These are phyloP conservation scores for Tulasnella sp. DNA, from an alignment of 768 basidiomycete species.

Conservation along the genomic window DNA sequence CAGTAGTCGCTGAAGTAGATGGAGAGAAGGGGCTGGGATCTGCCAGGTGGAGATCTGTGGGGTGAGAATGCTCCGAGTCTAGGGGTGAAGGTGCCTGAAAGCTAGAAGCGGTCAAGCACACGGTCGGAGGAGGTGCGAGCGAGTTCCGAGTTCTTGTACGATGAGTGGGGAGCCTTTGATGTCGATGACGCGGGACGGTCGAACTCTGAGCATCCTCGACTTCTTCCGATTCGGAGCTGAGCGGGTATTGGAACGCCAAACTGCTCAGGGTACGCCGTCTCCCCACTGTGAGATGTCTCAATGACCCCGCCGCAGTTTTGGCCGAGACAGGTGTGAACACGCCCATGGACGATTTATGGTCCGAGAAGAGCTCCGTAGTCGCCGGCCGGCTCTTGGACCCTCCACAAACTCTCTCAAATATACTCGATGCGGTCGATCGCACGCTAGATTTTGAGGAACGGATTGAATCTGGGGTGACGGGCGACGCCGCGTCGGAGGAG, in stretches of 20 bases:
- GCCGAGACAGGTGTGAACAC: constrained; percentile 12
- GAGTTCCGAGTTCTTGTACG: background rate
- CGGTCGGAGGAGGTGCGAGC: background rate
- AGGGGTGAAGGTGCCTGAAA: background rate
- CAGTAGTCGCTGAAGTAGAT: background rate
- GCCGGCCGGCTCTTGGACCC: background rate
- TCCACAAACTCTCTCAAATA: constrained; percentile 2
- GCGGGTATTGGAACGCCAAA: background rate
- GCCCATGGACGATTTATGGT: constrained; percentile 6
- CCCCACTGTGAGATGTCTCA: background rate
- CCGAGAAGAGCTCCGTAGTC: background rate
- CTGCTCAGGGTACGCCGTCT: background rate
- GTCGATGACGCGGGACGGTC: background rate
- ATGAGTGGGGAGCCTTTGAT: background rate
- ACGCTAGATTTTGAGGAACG: background rate
- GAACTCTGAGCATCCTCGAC: background rate
- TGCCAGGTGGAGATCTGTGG: background rate
- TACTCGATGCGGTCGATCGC: constrained; percentile 8
- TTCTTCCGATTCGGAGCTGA: background rate
- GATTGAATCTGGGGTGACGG: background rate
- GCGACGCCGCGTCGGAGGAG: constrained; percentile 1
- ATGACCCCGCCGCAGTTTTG: constrained; percentile 11
- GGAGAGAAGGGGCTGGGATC: background rate
- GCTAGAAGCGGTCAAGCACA: too few relatives aligned
- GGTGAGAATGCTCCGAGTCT: background rate